Percentiles rank a stretch among this genome's conserved stretches.
These are phyloP conservation scores for Rhodotorula glutinis DNA, from an alignment of 1,284 basidiomycete species.

Conservation along the genomic window DNA sequence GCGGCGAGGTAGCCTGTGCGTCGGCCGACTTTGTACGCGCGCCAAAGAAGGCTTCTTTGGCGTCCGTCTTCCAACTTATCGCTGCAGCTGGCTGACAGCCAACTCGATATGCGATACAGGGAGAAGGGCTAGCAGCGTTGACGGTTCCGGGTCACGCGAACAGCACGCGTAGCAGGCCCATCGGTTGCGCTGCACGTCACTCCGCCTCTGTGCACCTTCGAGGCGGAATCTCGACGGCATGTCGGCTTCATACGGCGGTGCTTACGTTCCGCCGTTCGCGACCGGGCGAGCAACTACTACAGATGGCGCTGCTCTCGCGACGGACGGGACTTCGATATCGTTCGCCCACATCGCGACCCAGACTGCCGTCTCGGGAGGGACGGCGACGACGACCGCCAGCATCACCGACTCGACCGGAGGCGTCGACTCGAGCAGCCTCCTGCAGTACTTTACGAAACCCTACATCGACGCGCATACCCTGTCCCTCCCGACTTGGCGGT, in stretches of 20 bases:
- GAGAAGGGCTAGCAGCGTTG: too few relatives aligned
- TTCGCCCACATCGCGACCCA: constrained; percentile 17
- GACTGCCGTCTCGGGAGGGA: background rate
- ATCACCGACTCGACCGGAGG: constrained; percentile 30
- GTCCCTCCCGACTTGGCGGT: constrained; percentile 49
- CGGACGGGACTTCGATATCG: constrained; percentile 4
- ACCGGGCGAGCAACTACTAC: background rate
- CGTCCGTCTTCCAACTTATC: too few relatives aligned
- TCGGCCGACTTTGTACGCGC: too few relatives aligned
- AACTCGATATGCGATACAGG: too few relatives aligned
- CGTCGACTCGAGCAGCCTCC: constrained; percentile 24
- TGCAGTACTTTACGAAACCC: constrained; percentile 37
- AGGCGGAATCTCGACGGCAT: background rate
- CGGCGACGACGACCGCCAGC: constrained; percentile 11
- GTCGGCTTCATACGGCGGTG: background rate
- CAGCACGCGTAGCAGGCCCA: too few relatives aligned
- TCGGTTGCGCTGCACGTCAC: background rate
- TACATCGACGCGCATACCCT: constrained; percentile 50
- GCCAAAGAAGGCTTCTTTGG: too few relatives aligned
- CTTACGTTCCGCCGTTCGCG: constrained; percentile 7
- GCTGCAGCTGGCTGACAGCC: too few relatives aligned
- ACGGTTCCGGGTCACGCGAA: too few relatives aligned
- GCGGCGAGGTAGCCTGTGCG: too few relatives aligned
- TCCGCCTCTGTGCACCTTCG: background rate
- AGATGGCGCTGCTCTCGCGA: background rate